Percentiles rank a stretch among this genome's conserved stretches.
phyloP scores from a whole-genome alignment of 176 grass and related monocot genomes.

The Sorghum bicolor region Sorghum_bicolor_NCBIv3 NC_012872.2:59321501-59322000 shows the following conservation, averaged over 20 bases:
- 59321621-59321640: neutral
- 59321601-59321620: neutral
- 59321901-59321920: neutral
- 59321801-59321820: neutral
- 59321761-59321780: neutral
- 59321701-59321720: no score
- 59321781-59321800: neutral
- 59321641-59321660: neutral
- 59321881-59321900: neutral
- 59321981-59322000: slow-evolving; percentile 3
- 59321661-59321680: no score
- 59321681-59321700: neutral
- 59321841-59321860: neutral
- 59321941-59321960: neutral
- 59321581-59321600: slow-evolving; percentile 6
- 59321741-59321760: neutral
- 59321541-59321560: neutral
- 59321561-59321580: neutral
- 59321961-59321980: neutral
- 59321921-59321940: neutral
- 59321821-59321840: slow-evolving; percentile 9
- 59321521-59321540: neutral
- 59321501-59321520: neutral
- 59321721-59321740: neutral
- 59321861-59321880: slow-evolving; percentile 7